Evolutionary conservation across 2,329 filamentous ascomycete genomes (phyloP), one percentile per base, ranked within the genome.

Genomic region (Stagonosporopsis cucurbitacearum): DNA sequence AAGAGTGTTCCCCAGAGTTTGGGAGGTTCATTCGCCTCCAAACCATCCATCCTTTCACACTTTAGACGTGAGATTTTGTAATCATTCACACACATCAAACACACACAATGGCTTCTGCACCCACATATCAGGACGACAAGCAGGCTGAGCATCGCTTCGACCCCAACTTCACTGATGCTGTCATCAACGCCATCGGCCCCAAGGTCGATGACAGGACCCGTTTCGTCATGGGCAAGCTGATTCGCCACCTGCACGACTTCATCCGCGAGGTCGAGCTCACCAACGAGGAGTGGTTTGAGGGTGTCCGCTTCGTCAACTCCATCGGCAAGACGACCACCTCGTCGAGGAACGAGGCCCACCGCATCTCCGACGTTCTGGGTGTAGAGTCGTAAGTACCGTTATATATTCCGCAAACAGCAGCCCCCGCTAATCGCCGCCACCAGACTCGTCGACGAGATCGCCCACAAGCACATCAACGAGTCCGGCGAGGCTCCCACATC

Each of bases 181-280:
- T 92, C 76, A 81, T 92, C 71, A 84, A 90, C 62, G 82, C 86
- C 66, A 92, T 91, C 81, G 86, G 88, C 49, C 86, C 88, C 66
- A 86, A 89, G 67, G 86, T 86, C 12, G 79, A 82, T 48, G 84
- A 88, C 54, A 82, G 90, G 57, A 83, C 86, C 67, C 83, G 87
- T 56, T 79, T 85, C 62, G 80, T 92, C 66, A 79, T 92, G 68
- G 75, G 80, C 58, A 80, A 84, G 25, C 76, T 92, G 65, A 87
- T 92, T 75, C 81, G 78, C 44, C 89, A 92, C 78, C 81, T 93
- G 55, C 90, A 93, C 79, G 88, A 92, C 77, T 92, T 92, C 74
- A 84, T 86, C 53, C 86, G 90, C 54, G 90, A 93, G 70, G 85
- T 90, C 62, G 88, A 92, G 77, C 84, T 93, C 47, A 91, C 86